Evolutionary conservation across 1,139 yeast genomes (phyloP), one percentile per base, ranked within the genome.

Genomic region (Candida sojae): DNA sequence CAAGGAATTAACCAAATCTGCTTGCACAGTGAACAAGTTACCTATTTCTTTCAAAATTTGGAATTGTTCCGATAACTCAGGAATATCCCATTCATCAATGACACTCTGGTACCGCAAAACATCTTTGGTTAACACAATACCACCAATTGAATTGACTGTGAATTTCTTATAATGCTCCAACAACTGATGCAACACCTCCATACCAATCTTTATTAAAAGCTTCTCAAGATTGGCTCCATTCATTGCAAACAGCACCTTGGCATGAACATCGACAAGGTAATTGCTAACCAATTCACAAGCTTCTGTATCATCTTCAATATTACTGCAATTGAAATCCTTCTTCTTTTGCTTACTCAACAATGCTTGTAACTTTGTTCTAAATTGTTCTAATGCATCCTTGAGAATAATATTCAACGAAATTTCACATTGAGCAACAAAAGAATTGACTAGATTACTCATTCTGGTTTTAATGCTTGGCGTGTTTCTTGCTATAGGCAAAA

Each of bases 81-180:
- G 75, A 29, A 88, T 73, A 5, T 73, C 75, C 93, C 96, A 89
- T 42, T 71, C 75, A 52, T 86, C 95, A 46, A 92, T 80, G 0
- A 82, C 77, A 13, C 84, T 79, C 61, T 89, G 95, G 61, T 86
- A 90, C 34, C 88, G 80, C 41, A 88, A 86, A 6, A 88, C 83
- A 67, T 92, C 98, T 50, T 87, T 86, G 0, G 96, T 87, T n/a
- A 89, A 78, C 13, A 87, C 82, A 49, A 86, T 77, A 28, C 96
- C 97, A 45, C 98, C 98, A 9, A 85, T 80, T 2, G 91, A 83
- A 57, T 83, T 88, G 50, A 91, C 89, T 34, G 82, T 81, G 62
- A 83, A 88, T 59, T 84, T 87, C 54, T 86, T 85, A 61, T 86
- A 85, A 63, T 92, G 97, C 30, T 79, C 82, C 54, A 90, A 71